Conservation (phyloP, 768 basidiomycete species). For the Panellus pusillus region DNA sequence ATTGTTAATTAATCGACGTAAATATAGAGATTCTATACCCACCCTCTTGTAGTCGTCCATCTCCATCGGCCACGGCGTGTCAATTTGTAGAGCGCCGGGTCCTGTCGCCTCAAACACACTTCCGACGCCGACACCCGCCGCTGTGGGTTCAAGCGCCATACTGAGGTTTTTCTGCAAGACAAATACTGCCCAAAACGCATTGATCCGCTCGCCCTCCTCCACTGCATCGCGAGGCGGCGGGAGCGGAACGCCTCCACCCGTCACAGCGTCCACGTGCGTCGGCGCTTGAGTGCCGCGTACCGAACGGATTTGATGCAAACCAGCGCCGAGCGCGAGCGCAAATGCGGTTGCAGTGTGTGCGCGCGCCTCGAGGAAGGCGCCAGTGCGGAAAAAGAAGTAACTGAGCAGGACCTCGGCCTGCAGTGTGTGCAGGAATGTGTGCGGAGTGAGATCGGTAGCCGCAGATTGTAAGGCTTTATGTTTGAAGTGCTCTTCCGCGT, state of each 20-base stretch:
- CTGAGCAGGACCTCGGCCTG: constrained; percentile 58
- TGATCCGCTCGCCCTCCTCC: constrained; percentile 39
- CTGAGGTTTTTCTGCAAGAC: constrained; percentile 42
- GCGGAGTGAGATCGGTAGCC: constrained; percentile 40
- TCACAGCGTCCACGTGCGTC: too few relatives aligned
- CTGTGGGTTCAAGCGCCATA: constrained; percentile 32
- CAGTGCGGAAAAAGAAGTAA: constrained; percentile 53
- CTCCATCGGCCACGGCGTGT: constrained; percentile 42
- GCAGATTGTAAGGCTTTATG: constrained; percentile 37
- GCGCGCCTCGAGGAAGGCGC: constrained; percentile 46
- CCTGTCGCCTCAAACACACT: constrained; percentile 16
- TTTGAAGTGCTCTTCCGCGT: constrained; percentile 19
- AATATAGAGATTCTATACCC: neutral
- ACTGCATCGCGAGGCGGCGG: constrained; percentile 30
- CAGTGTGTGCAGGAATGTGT: constrained; percentile 45
- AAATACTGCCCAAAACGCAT: constrained; percentile 38
- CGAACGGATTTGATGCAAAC: constrained; percentile 37
- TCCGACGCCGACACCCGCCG: constrained; percentile 25
- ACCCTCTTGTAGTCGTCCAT: constrained; percentile 37
- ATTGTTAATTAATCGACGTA: constrained; percentile 17
- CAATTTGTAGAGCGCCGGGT: constrained; percentile 20
- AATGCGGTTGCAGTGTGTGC: constrained; percentile 42
- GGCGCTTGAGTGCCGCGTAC: too few relatives aligned
- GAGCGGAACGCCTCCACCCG: constrained; percentile 31
- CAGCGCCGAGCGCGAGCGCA: constrained; percentile 35